A percentile compares a stretch with the other conserved stretches of the same genome.
Conservation (phyloP, 78 protist genomes). For the Dictyostelium purpureum region DNA sequence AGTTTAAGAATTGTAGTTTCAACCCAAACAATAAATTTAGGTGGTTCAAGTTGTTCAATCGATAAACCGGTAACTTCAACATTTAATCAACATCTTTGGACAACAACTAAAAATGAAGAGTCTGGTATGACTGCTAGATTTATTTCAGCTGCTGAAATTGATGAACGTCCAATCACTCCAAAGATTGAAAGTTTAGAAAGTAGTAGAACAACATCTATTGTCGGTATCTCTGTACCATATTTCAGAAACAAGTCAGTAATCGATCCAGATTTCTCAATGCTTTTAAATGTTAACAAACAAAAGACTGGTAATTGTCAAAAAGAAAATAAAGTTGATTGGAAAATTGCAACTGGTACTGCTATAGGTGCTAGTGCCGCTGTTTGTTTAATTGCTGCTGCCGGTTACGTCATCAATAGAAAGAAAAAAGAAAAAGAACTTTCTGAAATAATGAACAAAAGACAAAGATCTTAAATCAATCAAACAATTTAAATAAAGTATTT, state of each 20-base stretch:
- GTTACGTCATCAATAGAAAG: neutral
- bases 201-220: neutral
- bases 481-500: too few relatives aligned
- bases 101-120: neutral
- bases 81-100: neutral
- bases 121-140: conserved; percentile 9
- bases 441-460: neutral
- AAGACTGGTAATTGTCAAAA: neutral
- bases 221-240: conserved; percentile 12
- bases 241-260: neutral
- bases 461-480: too few relatives aligned
- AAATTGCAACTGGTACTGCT: neutral
- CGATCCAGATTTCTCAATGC: conserved; percentile 10
- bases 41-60: neutral
- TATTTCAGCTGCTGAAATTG: neutral
- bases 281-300: neutral
- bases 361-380: neutral
- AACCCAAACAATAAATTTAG: neutral
- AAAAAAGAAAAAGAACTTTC: neutral
- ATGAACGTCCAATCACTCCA: neutral
- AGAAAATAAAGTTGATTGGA: neutral
- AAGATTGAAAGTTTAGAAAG: neutral
- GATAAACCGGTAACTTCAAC: neutral
- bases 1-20: neutral
- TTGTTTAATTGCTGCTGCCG: neutral